Conservation (phyloP, 768 basidiomycete species). For the Lyophyllum shimeji region DNA sequence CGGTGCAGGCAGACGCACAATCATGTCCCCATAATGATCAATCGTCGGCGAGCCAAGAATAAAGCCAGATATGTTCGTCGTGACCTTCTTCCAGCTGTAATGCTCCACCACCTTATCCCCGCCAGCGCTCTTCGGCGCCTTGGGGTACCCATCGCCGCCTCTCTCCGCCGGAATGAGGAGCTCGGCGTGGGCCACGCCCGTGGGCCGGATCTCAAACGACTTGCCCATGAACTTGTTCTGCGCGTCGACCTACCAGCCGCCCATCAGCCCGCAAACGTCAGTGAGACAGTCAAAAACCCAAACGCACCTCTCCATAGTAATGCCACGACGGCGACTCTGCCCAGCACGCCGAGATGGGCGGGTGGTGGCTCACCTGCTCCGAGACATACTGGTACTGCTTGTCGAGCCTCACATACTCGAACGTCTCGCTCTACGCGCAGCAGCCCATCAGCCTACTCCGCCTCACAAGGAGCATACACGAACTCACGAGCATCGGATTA, state of each 20-base stretch:
- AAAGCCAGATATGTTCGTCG: constrained; percentile 88
- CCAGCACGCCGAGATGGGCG: constrained; percentile 95
- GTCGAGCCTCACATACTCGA: constrained; percentile 88
- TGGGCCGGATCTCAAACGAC: constrained; percentile 94
- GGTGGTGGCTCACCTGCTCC: constrained; percentile 97
- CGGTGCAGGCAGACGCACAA: constrained; percentile 67
- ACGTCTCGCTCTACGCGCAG: constrained; percentile 74
- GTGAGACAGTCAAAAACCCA: not conserved
- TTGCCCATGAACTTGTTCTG: constrained; percentile 97
- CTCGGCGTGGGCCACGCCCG: constrained; percentile 90
- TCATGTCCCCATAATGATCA: constrained; percentile 95
- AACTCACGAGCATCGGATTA: constrained; percentile 87
- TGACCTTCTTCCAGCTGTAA: constrained; percentile 95
- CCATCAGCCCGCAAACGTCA: not conserved
- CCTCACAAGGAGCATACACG: not conserved
- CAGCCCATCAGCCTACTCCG: not conserved
- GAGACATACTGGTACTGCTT: constrained; percentile 91
- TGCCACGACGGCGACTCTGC: constrained; percentile 87
- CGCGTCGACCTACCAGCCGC: constrained; percentile 76
- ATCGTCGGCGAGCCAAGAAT: constrained; percentile 88
- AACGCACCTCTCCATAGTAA: constrained; percentile 82
- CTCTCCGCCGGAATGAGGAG: constrained; percentile 70
- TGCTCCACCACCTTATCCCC: constrained; percentile 76
- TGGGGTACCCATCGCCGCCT: constrained; percentile 58
- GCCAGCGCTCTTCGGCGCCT: constrained; percentile 39